Conservation (phyloP, 371 early-diverging fungal genomes). For the Lichtheimia ramosa region DNA sequence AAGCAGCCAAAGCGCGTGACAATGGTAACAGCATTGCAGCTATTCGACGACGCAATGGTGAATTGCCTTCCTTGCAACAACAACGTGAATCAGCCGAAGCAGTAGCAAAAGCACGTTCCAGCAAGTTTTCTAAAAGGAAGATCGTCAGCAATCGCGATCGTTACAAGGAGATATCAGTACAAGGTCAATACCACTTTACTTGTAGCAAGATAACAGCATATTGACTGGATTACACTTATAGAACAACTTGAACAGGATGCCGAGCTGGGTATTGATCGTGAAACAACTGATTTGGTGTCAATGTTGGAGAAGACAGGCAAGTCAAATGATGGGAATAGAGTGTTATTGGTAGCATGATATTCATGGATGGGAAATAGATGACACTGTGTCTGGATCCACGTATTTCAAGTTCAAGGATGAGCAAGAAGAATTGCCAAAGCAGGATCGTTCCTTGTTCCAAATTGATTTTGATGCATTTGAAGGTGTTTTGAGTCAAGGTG, state of each 20-base stretch:
- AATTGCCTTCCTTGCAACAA: slow-evolving; percentile 15
- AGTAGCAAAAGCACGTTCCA: slow-evolving; percentile 1
- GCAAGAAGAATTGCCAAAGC: slow-evolving; percentile 18
- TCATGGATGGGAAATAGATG: slow-evolving; percentile 14
- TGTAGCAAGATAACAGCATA: no score
- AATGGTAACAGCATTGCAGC: slow-evolving; percentile 36
- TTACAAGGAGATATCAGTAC: slow-evolving; percentile 35
- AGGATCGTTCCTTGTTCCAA: slow-evolving; percentile 27
- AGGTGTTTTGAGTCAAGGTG: slow-evolving; percentile 16
- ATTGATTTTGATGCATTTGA: slow-evolving; percentile 36
- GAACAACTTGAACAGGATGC: slow-evolving; percentile 32
- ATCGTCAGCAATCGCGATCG: slow-evolving; percentile 34
- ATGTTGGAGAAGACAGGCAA: slow-evolving; percentile 43
- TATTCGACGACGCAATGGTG: slow-evolving; percentile 45
- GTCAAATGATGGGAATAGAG: not conserved
- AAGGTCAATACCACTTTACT: slow-evolving; percentile 18
- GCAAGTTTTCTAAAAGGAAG: slow-evolving; percentile 30
- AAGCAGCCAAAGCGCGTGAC: slow-evolving; percentile 30
- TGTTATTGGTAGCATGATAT: not conserved
- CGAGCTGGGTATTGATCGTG: slow-evolving; percentile 50
- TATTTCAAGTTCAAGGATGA: slow-evolving; percentile 54
- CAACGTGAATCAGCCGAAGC: slow-evolving; percentile 15
- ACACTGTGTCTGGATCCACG: slow-evolving; percentile 20
- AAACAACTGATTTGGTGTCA: slow-evolving; percentile 43
- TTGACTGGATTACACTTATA: not conserved